Conservation (phyloP, 176 grass and related monocot genomes). For the Carex parvula region DNA sequence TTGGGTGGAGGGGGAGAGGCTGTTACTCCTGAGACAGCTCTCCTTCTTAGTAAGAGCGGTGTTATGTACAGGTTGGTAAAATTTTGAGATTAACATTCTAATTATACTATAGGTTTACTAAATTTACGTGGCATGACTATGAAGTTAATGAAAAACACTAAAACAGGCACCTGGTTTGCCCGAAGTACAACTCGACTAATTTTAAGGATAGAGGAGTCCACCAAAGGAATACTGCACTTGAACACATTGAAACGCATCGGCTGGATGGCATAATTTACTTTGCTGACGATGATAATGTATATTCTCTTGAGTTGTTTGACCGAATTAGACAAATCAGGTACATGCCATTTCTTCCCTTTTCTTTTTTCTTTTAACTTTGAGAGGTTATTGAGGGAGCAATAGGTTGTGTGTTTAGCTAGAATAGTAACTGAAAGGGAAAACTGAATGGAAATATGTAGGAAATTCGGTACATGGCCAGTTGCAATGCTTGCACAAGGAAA, state of each 20-base stretch:
- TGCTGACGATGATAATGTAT: constrained; percentile 66
- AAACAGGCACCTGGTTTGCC: constrained; percentile 13
- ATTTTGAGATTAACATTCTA: background rate
- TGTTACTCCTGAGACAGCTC: constrained; percentile 43
- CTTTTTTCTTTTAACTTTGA: background rate
- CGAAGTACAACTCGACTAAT: constrained; percentile 13
- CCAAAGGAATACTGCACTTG: constrained; percentile 56
- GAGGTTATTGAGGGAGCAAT: background rate
- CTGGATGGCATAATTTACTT: constrained; percentile 70
- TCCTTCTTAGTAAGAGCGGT: constrained; percentile 49
- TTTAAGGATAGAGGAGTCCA: constrained; percentile 36
- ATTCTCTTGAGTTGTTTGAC: constrained; percentile 62
- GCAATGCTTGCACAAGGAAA: constrained; percentile 42
- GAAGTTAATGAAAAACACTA: background rate
- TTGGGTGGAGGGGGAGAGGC: constrained; percentile 52
- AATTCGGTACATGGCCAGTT: constrained; percentile 67
- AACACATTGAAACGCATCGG: constrained; percentile 58
- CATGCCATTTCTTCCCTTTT: constrained; percentile 1
- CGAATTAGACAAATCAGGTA: constrained; percentile 44
- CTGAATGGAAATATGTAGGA: constrained; percentile 32
- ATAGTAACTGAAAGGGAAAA: background rate
- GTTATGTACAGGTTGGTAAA: constrained; percentile 45
- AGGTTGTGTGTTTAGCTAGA: background rate
- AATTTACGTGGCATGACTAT: constrained; percentile 35
- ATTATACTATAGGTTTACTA: background rate